Conservation (phyloP, 2,329 filamentous ascomycete species). For the Lecanosticta acicola region DNA sequence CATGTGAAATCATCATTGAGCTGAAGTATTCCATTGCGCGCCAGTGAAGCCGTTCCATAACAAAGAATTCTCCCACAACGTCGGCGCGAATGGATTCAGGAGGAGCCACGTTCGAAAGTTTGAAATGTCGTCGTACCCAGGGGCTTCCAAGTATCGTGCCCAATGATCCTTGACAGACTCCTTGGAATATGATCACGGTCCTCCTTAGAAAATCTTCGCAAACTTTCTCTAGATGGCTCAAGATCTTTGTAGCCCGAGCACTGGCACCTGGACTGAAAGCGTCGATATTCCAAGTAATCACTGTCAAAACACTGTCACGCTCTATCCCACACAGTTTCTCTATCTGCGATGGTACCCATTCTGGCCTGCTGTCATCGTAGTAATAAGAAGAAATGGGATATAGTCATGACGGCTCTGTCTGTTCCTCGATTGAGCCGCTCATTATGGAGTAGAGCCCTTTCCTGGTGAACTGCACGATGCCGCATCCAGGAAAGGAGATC, state of each 20-base stretch:
- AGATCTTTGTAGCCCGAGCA: background rate
- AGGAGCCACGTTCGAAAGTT: background rate
- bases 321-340: background rate
- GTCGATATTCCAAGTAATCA: background rate
- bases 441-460: too few relatives aligned
- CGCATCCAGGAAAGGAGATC: too few relatives aligned
- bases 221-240: background rate
- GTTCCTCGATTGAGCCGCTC: too few relatives aligned
- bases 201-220: background rate
- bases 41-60: background rate
- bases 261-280: background rate
- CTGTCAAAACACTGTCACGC: background rate
- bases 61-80: background rate
- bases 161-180: background rate
- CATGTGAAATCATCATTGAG: background rate
- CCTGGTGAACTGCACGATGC: too few relatives aligned
- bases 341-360: background rate
- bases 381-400: too few relatives aligned
- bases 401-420: too few relatives aligned
- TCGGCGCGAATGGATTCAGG: background rate
- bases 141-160: background rate
- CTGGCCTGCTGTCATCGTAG: background rate
- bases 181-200: background rate
- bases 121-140: background rate
- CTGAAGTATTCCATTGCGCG: background rate